Conservation (phyloP, 345 rosid genomes). For the Rhodamnia rubescens region DNA sequence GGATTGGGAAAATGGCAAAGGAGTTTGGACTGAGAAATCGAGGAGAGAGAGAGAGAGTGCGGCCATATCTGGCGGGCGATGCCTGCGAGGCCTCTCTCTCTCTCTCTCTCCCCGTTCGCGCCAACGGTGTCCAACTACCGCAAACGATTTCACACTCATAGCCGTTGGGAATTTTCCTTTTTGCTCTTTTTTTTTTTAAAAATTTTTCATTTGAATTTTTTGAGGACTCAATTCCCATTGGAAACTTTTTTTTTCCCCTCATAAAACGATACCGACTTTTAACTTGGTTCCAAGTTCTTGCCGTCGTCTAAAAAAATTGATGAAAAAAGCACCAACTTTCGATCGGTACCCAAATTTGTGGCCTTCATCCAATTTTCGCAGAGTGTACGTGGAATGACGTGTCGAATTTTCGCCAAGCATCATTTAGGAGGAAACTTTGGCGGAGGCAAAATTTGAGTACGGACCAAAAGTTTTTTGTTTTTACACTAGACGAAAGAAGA, state of each 20-base stretch:
- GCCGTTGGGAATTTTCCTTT: background rate
- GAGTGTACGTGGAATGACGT: rapidly evolving
- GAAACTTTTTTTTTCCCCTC: background rate
- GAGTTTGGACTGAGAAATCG: background rate
- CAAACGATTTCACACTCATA: background rate
- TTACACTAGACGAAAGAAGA: rapidly evolving
- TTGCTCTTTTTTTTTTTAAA: rapidly evolving
- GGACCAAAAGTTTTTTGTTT: rapidly evolving
- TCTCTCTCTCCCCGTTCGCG: background rate
- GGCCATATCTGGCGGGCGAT: background rate
- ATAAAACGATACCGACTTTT: background rate
- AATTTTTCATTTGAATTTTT: background rate
- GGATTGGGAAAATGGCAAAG: background rate
- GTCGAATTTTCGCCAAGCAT: rapidly evolving
- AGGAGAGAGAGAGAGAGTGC: background rate
- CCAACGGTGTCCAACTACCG: background rate
- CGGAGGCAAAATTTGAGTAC: rapidly evolving
- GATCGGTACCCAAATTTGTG: background rate
- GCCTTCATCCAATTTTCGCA: background rate
- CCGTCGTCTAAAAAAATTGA: background rate
- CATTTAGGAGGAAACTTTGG: rapidly evolving
- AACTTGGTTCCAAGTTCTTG: no score
- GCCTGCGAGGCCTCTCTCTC: background rate
- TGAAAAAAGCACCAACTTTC: background rate
- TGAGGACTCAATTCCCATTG: background rate